Evolutionary conservation across 148 eudicot species (phyloP).

Genomic region (Camellia japonica): DNA sequence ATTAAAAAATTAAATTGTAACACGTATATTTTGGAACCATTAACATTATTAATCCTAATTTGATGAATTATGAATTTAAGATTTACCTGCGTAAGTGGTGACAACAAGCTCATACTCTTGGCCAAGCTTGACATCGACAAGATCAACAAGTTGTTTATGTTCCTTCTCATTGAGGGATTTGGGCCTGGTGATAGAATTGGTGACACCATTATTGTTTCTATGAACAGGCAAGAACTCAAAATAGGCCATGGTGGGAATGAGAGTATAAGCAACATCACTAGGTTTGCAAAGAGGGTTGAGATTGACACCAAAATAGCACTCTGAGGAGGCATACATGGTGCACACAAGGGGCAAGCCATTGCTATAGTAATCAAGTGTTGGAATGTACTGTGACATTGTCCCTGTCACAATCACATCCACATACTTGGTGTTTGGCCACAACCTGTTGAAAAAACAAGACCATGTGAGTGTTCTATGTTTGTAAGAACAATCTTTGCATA

Average conservation of each 20-base stretch:
- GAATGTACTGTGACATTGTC: constrained; percentile 79
- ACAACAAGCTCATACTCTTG: constrained; percentile 81
- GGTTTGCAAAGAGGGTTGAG: constrained; percentile 73
- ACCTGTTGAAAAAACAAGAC: constrained; percentile 10
- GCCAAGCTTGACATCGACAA: constrained; percentile 67
- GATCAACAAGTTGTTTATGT: constrained; percentile 58
- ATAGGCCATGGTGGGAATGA: constrained; percentile 71
- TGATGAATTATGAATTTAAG: too few relatives aligned
- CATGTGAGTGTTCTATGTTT: too few relatives aligned
- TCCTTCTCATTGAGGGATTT: constrained; percentile 61
- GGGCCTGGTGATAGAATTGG: constrained; percentile 37
- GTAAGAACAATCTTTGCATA: too few relatives aligned
- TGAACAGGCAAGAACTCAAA: constrained; percentile 75
- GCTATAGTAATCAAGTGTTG: constrained; percentile 63
- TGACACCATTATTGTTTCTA: constrained; percentile 36
- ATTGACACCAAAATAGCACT: constrained; percentile 80
- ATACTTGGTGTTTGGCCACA: constrained; percentile 82
- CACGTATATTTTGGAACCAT: too few relatives aligned
- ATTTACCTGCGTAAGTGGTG: constrained; percentile 76
- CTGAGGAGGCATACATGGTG: constrained; percentile 81
- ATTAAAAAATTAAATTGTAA: too few relatives aligned
- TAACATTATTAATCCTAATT: too few relatives aligned
- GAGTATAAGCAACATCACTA: constrained; percentile 65
- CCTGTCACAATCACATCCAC: constrained; percentile 85
- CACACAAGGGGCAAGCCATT: constrained; percentile 75